Base-by-base conservation (phyloP, 257 asterid species). In the Nicotiana paniculata region DNA sequence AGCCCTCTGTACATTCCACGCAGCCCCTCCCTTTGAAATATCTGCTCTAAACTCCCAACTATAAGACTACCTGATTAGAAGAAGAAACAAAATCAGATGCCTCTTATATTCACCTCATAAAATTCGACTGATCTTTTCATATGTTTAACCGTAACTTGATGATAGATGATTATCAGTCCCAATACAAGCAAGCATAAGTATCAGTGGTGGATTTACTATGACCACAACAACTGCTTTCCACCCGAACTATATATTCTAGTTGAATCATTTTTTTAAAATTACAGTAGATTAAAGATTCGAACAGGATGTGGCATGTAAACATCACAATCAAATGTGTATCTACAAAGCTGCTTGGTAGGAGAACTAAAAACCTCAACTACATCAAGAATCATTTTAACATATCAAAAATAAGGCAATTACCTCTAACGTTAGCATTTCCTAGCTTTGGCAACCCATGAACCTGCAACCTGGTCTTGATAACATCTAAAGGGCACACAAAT, bases 1-100 rank as follows among this genome's bases (percentile, higher is more conserved):
- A 96, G 98, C 78, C 99, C 99, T 5, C 99, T 93, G 89, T 94
- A 96, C 97, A 96, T 91, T 87, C 98, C 99, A 43, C 97, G 97
- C 35, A 92, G 69, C 58, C 98, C 98, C 86, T 96, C 97, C 90
- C 88, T 96, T 81, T 84, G 91, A 81, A 90, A 86, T 86, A 96
- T 91, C 85, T 92, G 97, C 75, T 94, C 93, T 88, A 96, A 93
- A 88, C 96, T 96, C 79, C 97, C 97, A 82, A 93, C 86, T 79
- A 96, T 94, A 58, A 96, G 86, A 87, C 97, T 92, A 86, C 99
- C 98, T 93, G 92, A 80, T 84, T 80, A 89, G 16, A 66, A 83
- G 77, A 72, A 87, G 16, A 57, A 61, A 81, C 24, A 48, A 9
- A 54, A 76, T 84, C 67, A 81, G 62, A 72, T 13, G 57, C 70